Conservation (phyloP, 2,329 filamentous ascomycete species). For the Tricladium varicosporioides region DNA sequence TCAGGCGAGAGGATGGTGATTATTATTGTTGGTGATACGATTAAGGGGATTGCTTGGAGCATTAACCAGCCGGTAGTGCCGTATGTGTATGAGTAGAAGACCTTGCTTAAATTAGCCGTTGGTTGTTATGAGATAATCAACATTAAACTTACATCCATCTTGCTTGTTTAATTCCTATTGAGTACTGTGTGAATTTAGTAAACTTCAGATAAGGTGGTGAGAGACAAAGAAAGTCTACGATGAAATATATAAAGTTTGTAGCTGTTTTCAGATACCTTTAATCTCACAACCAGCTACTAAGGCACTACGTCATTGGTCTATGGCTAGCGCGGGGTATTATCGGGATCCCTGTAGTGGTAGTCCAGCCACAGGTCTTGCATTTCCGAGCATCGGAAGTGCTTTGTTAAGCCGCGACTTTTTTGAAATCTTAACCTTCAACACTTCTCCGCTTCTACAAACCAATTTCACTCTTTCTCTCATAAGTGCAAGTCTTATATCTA, state of each 20-base stretch:
- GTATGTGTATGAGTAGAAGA: slow-evolving; percentile 49
- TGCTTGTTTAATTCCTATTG: neutral
- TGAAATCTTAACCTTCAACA: neutral
- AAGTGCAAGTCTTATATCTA: neutral
- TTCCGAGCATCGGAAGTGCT: slow-evolving; percentile 10
- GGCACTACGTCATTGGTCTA: too few species aligned
- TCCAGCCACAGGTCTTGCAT: neutral
- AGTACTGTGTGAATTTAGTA: too few species aligned
- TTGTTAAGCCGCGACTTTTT: slow-evolving; percentile 8
- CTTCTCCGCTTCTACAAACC: neutral
- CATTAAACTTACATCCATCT: slow-evolving; percentile 18
- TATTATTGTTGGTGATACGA: slow-evolving; percentile 59
- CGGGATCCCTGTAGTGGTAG: neutral
- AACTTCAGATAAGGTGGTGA: too few species aligned
- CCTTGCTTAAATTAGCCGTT: slow-evolving; percentile 33
- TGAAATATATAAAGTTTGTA: too few species aligned
- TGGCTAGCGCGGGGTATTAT: neutral
- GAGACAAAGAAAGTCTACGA: too few species aligned
- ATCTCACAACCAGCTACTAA: too few species aligned
- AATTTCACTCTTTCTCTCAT: neutral
- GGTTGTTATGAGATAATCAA: neutral
- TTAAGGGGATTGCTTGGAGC: slow-evolving; percentile 48
- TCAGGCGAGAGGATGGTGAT: slow-evolving; percentile 57
- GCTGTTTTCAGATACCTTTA: too few species aligned
- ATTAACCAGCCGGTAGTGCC: slow-evolving; percentile 48